Base-by-base conservation (phyloP, 306 rosid species). In the Purshia tridentata region DNA sequence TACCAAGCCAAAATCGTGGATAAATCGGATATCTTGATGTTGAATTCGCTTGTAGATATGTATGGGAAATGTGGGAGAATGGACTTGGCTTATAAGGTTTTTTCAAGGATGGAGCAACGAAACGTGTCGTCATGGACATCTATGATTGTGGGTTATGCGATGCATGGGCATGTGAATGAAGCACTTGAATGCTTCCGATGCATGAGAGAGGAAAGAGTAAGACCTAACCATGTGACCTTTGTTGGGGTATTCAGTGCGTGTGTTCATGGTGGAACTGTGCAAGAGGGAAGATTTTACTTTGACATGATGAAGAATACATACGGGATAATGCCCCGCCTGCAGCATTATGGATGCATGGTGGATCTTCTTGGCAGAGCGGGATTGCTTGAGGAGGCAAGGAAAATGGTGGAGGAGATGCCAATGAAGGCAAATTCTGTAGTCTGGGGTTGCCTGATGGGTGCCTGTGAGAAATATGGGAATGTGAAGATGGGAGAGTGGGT, bases 401-500 rank as follows among this genome's bases (percentile, higher is more conserved):
- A 78, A 52, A 81, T 88, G 86, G 87, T 91, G 69, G 94, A 87
- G 74, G 92, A 77, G 81, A 91, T 91, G 97, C 97, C 92, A 2
- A 75, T 88, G 89, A 83, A 80, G 84, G 87, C 93, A 23, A 91
- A 91, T 72, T 75, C 88, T n/a, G 71, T 85, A 23, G 80, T 91
- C 39, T 91, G 87, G 90, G 96, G 97, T 29, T 83, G 86, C 74
- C 81, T 91, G 86, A 83, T 91, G 89, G 97, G 97, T 79, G 91
- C 85, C 0, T 86, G 97, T 80, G 97, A 88, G 81, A 91, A 88
- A 79, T 64, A 88, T 78, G 93, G 87, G 83, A 84, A 88, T 77
- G 93, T 83, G 76, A 74, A 81, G 70, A 81, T 86, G 86, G 97
- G 90, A 19, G 97, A 91, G 76, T 86, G 90, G 97, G 93, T 85